Evolutionary conservation across 768 basidiomycete species (phyloP).

Genomic region (Termitomyces sp.): DNA sequence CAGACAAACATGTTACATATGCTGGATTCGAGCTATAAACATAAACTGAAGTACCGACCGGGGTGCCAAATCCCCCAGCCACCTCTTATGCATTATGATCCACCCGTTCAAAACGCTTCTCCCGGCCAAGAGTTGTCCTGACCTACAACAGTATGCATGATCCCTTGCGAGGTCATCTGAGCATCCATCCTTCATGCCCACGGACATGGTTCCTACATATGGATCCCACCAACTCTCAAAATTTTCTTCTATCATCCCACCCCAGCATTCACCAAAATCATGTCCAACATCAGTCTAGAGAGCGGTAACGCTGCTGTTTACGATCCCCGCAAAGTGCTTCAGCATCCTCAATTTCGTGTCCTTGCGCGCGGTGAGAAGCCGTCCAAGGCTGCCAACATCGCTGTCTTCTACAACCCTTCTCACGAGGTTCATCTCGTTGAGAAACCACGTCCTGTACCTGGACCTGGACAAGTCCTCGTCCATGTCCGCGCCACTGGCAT

Average conservation of each 20-base stretch:
- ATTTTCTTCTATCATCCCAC: neutral
- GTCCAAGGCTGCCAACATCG: conserved; percentile 44
- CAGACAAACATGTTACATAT: no score
- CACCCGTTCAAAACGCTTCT: no score
- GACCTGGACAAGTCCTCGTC: conserved; percentile 60
- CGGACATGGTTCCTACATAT: neutral
- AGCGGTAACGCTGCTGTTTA: conserved; percentile 42
- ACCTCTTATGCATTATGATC: no score
- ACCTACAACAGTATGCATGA: no score
- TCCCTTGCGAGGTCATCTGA: conserved; percentile 1
- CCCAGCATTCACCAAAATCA: conserved; percentile 1
- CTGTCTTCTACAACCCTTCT: conserved; percentile 59
- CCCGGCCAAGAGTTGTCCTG: no score
- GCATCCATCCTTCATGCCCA: neutral
- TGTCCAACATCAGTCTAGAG: conserved; percentile 24
- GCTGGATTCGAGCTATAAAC: no score
- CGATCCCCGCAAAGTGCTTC: conserved; percentile 49
- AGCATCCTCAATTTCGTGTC: conserved; percentile 52
- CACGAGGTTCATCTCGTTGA: conserved; percentile 66
- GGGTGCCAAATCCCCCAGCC: no score
- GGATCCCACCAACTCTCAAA: neutral
- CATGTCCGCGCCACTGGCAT: conserved; percentile 68
- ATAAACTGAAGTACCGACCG: no score
- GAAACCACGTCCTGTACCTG: conserved; percentile 55
- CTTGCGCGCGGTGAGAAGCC: conserved; percentile 46